Conservation (phyloP, 441 rosid species). For the Eutrema salsugineum region DNA sequence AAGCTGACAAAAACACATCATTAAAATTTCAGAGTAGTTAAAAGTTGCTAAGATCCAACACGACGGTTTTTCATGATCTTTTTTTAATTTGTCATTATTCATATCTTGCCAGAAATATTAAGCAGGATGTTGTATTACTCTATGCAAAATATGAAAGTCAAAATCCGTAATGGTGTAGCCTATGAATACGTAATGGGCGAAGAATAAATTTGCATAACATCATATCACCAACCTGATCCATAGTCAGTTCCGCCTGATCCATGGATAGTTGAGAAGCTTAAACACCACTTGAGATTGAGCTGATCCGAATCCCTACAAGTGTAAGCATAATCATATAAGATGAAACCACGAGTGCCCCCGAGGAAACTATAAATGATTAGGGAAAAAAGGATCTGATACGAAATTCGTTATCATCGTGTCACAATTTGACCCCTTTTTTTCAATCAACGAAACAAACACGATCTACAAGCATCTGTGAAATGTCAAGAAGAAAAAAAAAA, state of each 20-base stretch:
- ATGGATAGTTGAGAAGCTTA: constrained; percentile 39
- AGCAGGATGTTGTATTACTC: neutral
- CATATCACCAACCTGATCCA: constrained; percentile 61
- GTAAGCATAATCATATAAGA: neutral
- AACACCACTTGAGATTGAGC: constrained; percentile 17
- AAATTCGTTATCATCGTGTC: neutral
- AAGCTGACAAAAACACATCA: neutral
- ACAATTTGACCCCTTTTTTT: neutral
- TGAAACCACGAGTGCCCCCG: neutral
- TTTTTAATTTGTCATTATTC: too few species aligned
- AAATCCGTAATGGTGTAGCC: neutral
- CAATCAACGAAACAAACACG: constrained; percentile 4
- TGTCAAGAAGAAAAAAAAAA: neutral
- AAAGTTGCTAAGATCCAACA: too few species aligned
- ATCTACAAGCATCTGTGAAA: constrained; percentile 19
- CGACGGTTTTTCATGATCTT: too few species aligned
- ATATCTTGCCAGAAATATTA: neutral
- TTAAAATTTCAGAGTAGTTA: neutral
- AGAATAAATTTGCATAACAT: neutral
- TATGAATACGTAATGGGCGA: neutral
- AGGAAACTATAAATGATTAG: neutral
- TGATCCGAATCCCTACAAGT: constrained; percentile 30
- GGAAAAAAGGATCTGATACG: neutral
- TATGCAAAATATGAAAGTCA: neutral
- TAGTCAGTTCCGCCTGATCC: constrained; percentile 74